A percentile compares a stretch with the other conserved stretches of the same genome.
Conservation (phyloP, 371 early-diverging fungal species). For the Cokeromyces recurvatus region DNA sequence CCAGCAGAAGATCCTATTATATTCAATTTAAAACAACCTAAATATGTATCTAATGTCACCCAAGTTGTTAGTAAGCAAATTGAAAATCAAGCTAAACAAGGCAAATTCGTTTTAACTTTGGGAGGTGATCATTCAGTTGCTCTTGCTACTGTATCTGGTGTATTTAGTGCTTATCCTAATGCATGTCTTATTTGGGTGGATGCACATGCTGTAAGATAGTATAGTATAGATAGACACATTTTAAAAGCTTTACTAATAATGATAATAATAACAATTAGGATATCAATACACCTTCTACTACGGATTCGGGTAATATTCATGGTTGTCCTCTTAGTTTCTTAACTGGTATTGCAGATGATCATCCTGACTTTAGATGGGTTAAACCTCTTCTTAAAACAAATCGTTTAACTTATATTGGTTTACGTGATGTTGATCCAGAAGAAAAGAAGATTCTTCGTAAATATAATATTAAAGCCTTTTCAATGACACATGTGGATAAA, state of each 20-base stretch:
- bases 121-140: constrained; percentile 97
- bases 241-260: no score
- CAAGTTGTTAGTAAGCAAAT: constrained; percentile 67
- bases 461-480: constrained; percentile 85
- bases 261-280: no score
- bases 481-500: constrained; percentile 95
- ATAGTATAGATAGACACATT: no score
- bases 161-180: constrained; percentile 73
- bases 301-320: constrained; percentile 91
- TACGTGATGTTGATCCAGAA: constrained; percentile 88
- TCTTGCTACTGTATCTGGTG: constrained; percentile 87
- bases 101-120: constrained; percentile 83
- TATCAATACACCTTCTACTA: constrained; percentile 92
- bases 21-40: constrained; percentile 80
- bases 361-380: constrained; percentile 81
- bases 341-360: constrained; percentile 71
- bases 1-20: constrained; percentile 66
- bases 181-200: constrained; percentile 96
- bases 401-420: constrained; percentile 91
- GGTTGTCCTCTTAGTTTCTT: constrained; percentile 94
- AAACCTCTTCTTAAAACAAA: constrained; percentile 71
- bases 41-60: constrained; percentile 79
- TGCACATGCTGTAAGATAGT: constrained; percentile 84
- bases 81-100: constrained; percentile 48
- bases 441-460: constrained; percentile 82